Evolutionary conservation across 768 basidiomycete genomes (phyloP).

Genomic region (Tulasnella sp.): DNA sequence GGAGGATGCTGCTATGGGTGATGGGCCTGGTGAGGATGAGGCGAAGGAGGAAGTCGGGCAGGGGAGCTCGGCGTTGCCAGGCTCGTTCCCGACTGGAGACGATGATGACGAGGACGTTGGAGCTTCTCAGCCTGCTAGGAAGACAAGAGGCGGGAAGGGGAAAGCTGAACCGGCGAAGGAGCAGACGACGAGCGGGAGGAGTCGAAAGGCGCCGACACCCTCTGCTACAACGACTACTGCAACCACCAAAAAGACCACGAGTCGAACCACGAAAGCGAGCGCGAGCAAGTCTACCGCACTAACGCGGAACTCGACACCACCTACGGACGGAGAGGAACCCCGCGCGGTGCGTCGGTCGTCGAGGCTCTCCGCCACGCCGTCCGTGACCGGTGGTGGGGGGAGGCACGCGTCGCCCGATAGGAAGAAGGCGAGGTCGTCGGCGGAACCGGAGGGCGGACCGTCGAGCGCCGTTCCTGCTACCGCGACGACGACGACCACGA

Average conservation of each 20-base stretch:
- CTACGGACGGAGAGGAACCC: background rate
- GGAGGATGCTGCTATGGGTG: no score
- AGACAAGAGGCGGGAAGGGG: background rate
- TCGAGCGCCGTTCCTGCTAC: no score
- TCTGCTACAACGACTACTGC: background rate
- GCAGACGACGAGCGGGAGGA: background rate
- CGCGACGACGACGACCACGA: background rate
- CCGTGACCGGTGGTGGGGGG: background rate
- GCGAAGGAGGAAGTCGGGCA: background rate
- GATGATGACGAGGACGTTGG: background rate
- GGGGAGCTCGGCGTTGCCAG: background rate
- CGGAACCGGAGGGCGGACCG: background rate
- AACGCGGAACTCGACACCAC: background rate
- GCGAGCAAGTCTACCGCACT: background rate
- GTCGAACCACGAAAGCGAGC: background rate
- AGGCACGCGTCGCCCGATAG: background rate
- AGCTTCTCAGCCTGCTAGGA: background rate
- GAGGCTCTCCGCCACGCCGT: conserved; percentile 3
- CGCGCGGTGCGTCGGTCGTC: background rate
- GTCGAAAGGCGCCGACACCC: background rate
- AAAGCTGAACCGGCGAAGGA: background rate
- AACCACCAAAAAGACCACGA: background rate
- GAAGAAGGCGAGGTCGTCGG: background rate
- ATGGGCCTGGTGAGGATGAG: background rate
- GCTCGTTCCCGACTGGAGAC: background rate